These are phyloP conservation scores for Paulownia fortunei DNA, from an alignment of 257 asterid genomes.

Conservation along the genomic window DNA sequence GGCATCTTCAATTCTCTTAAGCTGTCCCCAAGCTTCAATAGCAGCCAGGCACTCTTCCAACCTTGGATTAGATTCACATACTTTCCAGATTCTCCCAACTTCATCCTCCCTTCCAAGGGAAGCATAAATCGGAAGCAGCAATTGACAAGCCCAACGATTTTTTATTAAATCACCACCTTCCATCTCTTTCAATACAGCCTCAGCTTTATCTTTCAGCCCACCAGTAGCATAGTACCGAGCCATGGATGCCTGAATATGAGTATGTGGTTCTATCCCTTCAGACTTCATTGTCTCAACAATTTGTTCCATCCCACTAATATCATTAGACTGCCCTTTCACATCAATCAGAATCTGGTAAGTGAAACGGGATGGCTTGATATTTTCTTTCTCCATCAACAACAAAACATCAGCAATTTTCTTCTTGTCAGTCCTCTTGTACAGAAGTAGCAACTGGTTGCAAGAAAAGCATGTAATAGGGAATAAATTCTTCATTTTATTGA, in stretches of 20 bases:
- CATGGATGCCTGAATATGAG: slow-evolving; percentile 37
- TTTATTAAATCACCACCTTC: slow-evolving; percentile 51
- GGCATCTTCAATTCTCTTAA: slow-evolving; percentile 67
- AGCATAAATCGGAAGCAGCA: slow-evolving; percentile 70
- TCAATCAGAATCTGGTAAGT: slow-evolving; percentile 68
- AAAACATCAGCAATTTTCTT: slow-evolving; percentile 66
- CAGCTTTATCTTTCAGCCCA: slow-evolving; percentile 68
- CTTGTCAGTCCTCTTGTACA: slow-evolving; percentile 66
- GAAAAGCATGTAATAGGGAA: slow-evolving; percentile 62
- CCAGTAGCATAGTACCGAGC: slow-evolving; percentile 53
- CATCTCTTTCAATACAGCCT: slow-evolving; percentile 67
- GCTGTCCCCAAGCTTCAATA: slow-evolving; percentile 73
- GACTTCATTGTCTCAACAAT: slow-evolving; percentile 68
- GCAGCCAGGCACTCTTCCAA: slow-evolving; percentile 63
- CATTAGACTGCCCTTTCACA: slow-evolving; percentile 63
- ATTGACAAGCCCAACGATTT: slow-evolving; percentile 53
- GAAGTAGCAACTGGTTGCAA: slow-evolving; percentile 74
- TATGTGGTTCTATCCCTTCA: slow-evolving; percentile 58
- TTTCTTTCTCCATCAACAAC: slow-evolving; percentile 68
- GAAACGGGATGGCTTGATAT: slow-evolving; percentile 61
- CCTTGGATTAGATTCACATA: slow-evolving; percentile 53
- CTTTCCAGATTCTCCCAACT: slow-evolving; percentile 68
- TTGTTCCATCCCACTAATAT: slow-evolving; percentile 78
- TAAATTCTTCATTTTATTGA: slow-evolving; percentile 67
- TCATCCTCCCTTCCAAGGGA: slow-evolving; percentile 62